phyloP scores from a whole-genome alignment of 2,329 filamentous ascomycete genomes.

The Paraconiothyrium brasiliense region DNA sequence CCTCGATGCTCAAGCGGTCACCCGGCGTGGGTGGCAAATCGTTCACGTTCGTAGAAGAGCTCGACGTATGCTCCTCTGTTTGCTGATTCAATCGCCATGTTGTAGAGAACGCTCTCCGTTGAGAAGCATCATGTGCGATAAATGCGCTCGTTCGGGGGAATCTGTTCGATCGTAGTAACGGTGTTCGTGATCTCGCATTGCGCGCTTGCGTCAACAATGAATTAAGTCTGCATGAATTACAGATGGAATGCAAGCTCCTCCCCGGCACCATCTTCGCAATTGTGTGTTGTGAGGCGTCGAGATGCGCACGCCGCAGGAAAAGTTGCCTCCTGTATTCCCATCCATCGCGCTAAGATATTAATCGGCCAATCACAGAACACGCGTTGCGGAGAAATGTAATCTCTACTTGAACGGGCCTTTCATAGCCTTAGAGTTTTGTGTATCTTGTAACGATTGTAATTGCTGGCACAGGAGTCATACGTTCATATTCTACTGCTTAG shows the following conservation, averaged over 20 bases:
- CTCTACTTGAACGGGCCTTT: neutral
- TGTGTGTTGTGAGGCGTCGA: slow-evolving; percentile 18
- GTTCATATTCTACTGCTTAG: too few relatives aligned
- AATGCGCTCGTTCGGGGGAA: slow-evolving; percentile 14
- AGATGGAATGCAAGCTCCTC: slow-evolving; percentile 40
- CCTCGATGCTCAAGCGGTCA: slow-evolving; percentile 60
- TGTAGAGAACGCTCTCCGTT: slow-evolving; percentile 36
- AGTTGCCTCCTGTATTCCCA: slow-evolving; percentile 38
- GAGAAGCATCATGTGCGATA: slow-evolving; percentile 17
- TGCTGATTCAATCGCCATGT: slow-evolving; percentile 26
- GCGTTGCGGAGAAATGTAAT: slow-evolving; percentile 2
- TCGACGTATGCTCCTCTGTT: slow-evolving; percentile 18
- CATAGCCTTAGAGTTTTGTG: too few relatives aligned
- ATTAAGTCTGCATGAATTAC: slow-evolving; percentile 45
- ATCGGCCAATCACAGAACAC: slow-evolving; percentile 33
- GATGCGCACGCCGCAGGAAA: slow-evolving; percentile 29
- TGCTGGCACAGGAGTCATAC: too few relatives aligned
- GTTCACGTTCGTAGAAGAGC: slow-evolving; percentile 12
- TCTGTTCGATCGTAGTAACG: slow-evolving; percentile 24
- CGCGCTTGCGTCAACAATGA: slow-evolving; percentile 37
- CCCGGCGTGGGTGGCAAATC: slow-evolving; percentile 22
- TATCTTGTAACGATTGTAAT: too few relatives aligned
- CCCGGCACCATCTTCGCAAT: slow-evolving; percentile 42
- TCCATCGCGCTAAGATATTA: slow-evolving; percentile 31
- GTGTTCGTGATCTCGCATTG: slow-evolving; percentile 28